These are phyloP conservation scores for Lachnellula suecica DNA, from an alignment of 2,329 filamentous ascomycete genomes.

Conservation along the genomic window DNA sequence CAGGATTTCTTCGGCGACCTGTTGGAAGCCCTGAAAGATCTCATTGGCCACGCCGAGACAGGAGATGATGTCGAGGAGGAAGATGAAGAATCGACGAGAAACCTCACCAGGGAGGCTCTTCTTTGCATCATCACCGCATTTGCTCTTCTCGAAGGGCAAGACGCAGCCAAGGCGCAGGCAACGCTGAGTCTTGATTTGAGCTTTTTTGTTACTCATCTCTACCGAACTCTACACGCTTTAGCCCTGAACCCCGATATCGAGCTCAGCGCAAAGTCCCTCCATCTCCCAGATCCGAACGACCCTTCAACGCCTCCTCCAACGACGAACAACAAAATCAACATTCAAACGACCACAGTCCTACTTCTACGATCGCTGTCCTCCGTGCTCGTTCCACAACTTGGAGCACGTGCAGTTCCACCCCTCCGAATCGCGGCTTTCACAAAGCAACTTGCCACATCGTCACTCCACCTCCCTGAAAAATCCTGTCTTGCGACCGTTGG, in stretches of 20 bases:
- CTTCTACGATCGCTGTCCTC: conserved; percentile 83
- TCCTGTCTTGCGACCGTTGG: conserved; percentile 78
- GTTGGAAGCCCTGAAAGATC: conserved; percentile 88
- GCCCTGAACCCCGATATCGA: conserved; percentile 85
- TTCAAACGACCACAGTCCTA: conserved; percentile 91
- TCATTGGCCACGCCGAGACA: conserved; percentile 74
- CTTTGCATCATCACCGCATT: conserved; percentile 96
- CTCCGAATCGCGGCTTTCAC: conserved; percentile 86
- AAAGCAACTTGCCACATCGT: conserved; percentile 82
- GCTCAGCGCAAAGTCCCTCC: conserved; percentile 69
- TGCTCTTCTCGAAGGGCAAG: conserved; percentile 92
- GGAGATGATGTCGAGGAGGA: conserved; percentile 45
- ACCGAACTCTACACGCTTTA: conserved; percentile 77
- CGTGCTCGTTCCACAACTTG: conserved; percentile 73
- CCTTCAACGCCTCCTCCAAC: conserved; percentile 40
- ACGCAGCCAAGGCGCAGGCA: conserved; percentile 79
- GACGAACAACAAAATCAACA: conserved; percentile 75
- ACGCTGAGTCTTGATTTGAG: conserved; percentile 86
- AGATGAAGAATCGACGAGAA: conserved; percentile 56
- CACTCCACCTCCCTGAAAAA: conserved; percentile 88
- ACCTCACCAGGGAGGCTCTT: conserved; percentile 81
- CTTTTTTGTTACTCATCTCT: conserved; percentile 94
- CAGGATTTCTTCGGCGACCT: conserved; percentile 98
- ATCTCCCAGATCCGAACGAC: conserved; percentile 64
- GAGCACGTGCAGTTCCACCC: conserved; percentile 74